Base-by-base conservation (phyloP, 1,284 basidiomycete genomes). In the Boletus smithii region DNA sequence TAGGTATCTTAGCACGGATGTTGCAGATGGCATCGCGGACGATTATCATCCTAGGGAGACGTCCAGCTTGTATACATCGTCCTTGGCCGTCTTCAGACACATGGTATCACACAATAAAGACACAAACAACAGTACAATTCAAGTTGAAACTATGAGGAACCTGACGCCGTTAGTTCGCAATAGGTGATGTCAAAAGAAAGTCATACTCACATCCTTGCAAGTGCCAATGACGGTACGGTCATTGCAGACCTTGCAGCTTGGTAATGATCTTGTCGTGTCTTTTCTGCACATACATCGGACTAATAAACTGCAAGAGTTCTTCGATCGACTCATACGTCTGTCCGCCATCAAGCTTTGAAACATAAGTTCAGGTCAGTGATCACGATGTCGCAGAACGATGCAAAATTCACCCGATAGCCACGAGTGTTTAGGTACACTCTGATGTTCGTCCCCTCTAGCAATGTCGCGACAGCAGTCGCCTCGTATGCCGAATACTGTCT, bases 311-410 rank as follows among this genome's bases (percentile, higher is more conserved):
- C 24, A 86, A 68, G 18, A 85, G 69, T 27, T 68, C 70, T 42
- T 85, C 84, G 20, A 85, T 57, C 16, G 72, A 76, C 61, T 86
- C 83, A 45, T 77, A 79, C 6, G 63, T 57, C 37, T 58, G 55
- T 39, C 59, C 58, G 32, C 33, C 49, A 22, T 55, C 54, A 20
- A 49, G 31, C 59, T 62, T 53, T 41, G 34, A 30, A 46, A 42
- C 10, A 22, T 14, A 30, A 42, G 3, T 27, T 37, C 27, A 33
- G 38, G 45, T 62, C 44, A 53, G 44, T 17, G n/a, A 47, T 34
- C 46, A 38, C 7, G 18, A 24, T 13, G n/a, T 22, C 22, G 13
- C 18, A 24, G 17, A 36, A 20, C 17, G 42, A 49, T 33, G 22
- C 6, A 16, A 34, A 40, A 41, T 62, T 61, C 57, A 80, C 81